Evolutionary conservation across 1,284 basidiomycete species (phyloP).

Genomic region (Cryptococcus sp.): DNA sequence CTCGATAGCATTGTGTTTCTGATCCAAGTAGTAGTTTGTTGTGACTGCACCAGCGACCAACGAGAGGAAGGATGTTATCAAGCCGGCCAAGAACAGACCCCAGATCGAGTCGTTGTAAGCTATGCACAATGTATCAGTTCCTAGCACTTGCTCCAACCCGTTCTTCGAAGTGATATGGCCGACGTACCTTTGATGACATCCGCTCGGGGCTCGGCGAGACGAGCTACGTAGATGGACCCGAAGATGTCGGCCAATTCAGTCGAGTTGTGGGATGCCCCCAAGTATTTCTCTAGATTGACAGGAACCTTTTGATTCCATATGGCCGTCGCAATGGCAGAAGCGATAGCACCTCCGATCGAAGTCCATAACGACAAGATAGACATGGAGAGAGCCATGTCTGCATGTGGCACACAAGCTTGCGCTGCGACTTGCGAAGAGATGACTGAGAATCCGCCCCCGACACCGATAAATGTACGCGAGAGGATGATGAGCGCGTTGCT

Average conservation of each 20-base stretch:
- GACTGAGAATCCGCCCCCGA: conserved; percentile 49
- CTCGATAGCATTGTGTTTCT: conserved; percentile 40
- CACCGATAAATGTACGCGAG: conserved; percentile 41
- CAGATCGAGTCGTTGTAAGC: conserved; percentile 39
- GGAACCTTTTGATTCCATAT: conserved; percentile 47
- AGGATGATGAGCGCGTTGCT: conserved; percentile 41
- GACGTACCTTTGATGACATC: conserved; percentile 30
- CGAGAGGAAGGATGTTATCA: conserved; percentile 31
- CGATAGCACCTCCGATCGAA: conserved; percentile 51
- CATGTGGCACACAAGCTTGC: conserved; percentile 51
- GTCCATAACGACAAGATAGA: conserved; percentile 52
- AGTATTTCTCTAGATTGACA: conserved; percentile 24
- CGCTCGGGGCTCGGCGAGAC: conserved; percentile 34
- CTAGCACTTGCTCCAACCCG: background rate
- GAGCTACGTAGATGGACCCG: conserved; percentile 34
- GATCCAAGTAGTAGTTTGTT: conserved; percentile 36
- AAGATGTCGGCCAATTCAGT: conserved; percentile 36
- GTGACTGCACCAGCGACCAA: conserved; percentile 33
- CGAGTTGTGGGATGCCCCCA: conserved; percentile 29
- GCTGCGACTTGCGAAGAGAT: conserved; percentile 49
- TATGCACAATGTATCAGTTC: background rate
- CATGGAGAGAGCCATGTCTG: conserved; percentile 51
- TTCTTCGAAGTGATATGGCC: background rate
- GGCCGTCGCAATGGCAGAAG: conserved; percentile 42
- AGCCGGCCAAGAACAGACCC: conserved; percentile 31